Base-by-base conservation (phyloP, 495 filamentous ascomycete genomes). In the Cladorrhinum samala region DNA sequence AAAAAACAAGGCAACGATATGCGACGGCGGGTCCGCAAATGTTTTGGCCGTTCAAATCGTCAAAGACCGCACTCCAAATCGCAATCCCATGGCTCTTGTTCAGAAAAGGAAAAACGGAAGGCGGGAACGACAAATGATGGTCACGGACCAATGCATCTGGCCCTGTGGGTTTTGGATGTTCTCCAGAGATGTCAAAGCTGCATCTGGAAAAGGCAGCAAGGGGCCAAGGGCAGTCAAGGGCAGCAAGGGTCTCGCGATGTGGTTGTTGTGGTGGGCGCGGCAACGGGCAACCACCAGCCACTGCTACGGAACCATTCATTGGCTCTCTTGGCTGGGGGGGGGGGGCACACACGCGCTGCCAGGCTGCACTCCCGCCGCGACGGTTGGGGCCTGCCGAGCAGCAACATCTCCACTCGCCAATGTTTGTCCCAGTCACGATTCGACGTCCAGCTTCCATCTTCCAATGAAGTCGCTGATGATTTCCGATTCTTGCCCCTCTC, bases 221-320 rank as follows among this genome's bases (percentile, higher is more conserved):
- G 54, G 50, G 49, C 56, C 56, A 55, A 52, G 21, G 30, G 43
- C 45, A 51, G 50, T 41, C 48, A 33, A 39, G 40, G 33, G 53
- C 50, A 55, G n/a, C 30, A 50, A 51, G 42, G 56, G 53, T 54
- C 55, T 55, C 56, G 59, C 61, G 55, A 66, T 66, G 65, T 33
- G 27, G 6, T 33, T 33, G 27, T 68, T 67, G 59, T 68, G 66
- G 63, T 67, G 52, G 61, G 55, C 61, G 56, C 60, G 20, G 44
- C 21, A 47, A 14, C 18, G 27, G 27, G 27, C 27, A 33, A 33
- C 27, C 27, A 33, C 27, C 27, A 33, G 27, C 27, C 27, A 33
- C 27, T 33, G 27, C 27, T n/a, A n/a, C n/a, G n/a, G 25, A 37
- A 23, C 43, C 13, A 8, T 55, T 64, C 59, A 61, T 65, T 64